Evolutionary conservation across 2,329 filamentous ascomycete genomes (phyloP), one percentile per base, ranked within the genome.

Genomic region (Claviceps sp.): DNA sequence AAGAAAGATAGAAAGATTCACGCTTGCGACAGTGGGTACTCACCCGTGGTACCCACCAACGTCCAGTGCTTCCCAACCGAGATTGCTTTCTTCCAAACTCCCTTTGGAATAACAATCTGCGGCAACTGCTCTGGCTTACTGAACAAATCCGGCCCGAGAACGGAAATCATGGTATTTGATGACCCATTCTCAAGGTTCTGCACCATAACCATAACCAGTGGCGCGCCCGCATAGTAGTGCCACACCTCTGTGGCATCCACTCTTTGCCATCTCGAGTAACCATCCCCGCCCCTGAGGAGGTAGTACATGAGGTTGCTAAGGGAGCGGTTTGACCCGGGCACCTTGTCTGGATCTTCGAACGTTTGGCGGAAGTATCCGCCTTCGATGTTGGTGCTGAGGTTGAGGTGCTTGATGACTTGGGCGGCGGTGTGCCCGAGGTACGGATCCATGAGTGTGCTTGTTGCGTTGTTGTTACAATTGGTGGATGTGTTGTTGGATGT

Each of bases 181-280:
- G 24, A 6, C 24, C 24, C 24, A 24, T 24, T 24, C 24, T 24
- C 1, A 24, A 6, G 1, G 4, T 5, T 61, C 18, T 52, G 58
- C 1, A 72, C 72, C 1, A 76, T 61, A 2, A 66, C 71, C 7
- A 77, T 59, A 5, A 60, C 65, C 44, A 78, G 60, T 1, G 74
- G 74, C 4, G 75, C 73, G 7, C 75, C 75, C 6, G 72, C 75
- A 50, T 77, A 77, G 62, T 73, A 69, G 58, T 78, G 75, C 75
- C 75, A 78, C 6, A 75, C 61, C 59, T 77, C 73, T 26, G 62
- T 69, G 3, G 70, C 70, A 51, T 76, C 72, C 9, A 62, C 50
- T 51, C 70, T 70, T 61, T 78, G 75, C 74, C 73, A 77, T 52
- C 67, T 58, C 2, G 74, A 77, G 26, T 66, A 56, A 0, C 70